These are phyloP conservation scores for Phytophthora pseudosyringae DNA, from an alignment of 352 stramenopile species.

Conservation along the genomic window DNA sequence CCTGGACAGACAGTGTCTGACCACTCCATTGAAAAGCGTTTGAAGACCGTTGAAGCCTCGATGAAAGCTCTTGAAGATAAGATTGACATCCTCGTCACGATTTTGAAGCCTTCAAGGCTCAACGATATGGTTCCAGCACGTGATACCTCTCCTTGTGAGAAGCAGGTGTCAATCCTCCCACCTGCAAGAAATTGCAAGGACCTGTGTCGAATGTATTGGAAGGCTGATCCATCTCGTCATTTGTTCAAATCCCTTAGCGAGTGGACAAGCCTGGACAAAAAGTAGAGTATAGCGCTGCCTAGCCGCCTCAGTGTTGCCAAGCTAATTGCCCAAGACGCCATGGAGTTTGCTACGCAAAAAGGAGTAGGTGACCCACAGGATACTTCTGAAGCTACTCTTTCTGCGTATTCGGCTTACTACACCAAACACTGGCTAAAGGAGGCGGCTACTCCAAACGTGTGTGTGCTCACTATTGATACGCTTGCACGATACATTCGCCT, in stretches of 20 bases:
- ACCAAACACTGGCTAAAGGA: conserved; percentile 4
- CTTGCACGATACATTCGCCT: conserved; percentile 12
- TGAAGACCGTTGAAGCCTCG: conserved; percentile 7
- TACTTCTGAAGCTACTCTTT: not conserved
- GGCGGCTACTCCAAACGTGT: not conserved
- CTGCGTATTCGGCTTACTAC: conserved; percentile 6
- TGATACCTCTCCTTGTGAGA: not conserved
- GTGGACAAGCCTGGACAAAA: conserved; percentile 14
- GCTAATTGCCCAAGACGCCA: conserved; percentile 10
- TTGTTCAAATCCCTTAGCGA: conserved; percentile 11
- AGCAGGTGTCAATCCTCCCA: conserved; percentile 4
- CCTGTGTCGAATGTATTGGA: conserved; percentile 8
- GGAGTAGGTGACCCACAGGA: not conserved
- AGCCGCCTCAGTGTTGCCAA: conserved; percentile 15
- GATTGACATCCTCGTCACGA: not conserved
- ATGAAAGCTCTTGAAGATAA: conserved; percentile 7
- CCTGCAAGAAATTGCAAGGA: conserved; percentile 10
- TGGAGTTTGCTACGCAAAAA: conserved; percentile 6
- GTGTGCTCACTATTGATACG: conserved; percentile 13
- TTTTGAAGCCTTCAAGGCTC: not conserved
- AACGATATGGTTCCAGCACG: not conserved
- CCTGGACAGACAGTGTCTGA: no score
- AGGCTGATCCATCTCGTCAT: conserved; percentile 1
- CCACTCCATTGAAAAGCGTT: not conserved
- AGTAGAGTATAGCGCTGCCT: not conserved